phyloP scores from a whole-genome alignment of 345 rosid genomes.

The Ceriops tagal region DNA sequence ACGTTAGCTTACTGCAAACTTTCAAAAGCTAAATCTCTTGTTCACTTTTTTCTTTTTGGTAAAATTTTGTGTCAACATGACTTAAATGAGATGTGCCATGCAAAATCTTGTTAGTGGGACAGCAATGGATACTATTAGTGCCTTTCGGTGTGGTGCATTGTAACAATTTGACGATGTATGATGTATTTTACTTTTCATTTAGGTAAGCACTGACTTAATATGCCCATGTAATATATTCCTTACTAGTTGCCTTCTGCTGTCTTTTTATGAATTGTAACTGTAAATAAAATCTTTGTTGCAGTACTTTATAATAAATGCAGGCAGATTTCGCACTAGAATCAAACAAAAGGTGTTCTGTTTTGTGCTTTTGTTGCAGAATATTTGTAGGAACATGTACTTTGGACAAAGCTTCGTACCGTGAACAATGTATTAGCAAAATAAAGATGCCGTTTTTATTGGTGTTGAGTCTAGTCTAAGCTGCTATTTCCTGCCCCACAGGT shows the following conservation, averaged over 20 bases:
- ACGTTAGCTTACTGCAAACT: background rate
- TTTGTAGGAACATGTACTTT: no score
- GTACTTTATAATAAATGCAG: background rate
- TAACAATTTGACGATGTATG: background rate
- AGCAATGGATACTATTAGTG: background rate
- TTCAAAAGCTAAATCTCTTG: background rate
- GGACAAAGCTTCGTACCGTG: no score
- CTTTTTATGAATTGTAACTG: background rate
- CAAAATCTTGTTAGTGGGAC: background rate
- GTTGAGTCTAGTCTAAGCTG: background rate
- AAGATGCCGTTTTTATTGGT: no score
- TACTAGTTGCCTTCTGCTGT: background rate
- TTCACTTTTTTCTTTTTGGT: background rate
- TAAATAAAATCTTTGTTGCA: no score
- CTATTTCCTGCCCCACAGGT: conserved; percentile 38
- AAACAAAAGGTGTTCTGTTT: no score
- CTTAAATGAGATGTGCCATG: background rate
- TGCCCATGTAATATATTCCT: background rate
- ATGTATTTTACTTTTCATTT: background rate
- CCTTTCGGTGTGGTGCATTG: background rate
- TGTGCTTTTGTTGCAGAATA: no score
- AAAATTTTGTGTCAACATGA: background rate
- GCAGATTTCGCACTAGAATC: no score
- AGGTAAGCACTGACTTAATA: background rate
- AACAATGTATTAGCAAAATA: no score